Base-by-base conservation (phyloP, 768 basidiomycete genomes). In the Termitomyces titanicus region DNA sequence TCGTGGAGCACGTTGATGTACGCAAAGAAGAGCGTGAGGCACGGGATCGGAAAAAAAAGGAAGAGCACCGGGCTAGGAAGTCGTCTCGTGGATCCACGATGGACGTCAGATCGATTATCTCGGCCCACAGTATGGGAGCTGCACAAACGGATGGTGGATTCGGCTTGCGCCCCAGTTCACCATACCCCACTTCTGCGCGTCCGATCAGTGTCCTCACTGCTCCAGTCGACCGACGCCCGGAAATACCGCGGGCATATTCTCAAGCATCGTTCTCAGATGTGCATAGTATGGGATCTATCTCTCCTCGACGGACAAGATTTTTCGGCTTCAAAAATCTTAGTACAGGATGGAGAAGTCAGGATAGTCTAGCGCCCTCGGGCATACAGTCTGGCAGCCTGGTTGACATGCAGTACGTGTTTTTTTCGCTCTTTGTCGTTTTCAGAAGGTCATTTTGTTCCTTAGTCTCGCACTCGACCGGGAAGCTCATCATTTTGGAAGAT, bases 1-100 rank as follows among this genome's bases (percentile, higher is more conserved):
- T 93, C 50, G 86, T 94, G 8, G 93, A 95, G 63, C 88, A 90
- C 57, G 88, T 94, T 35, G 83, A 94, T 68, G 82, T 94, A 18
- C 82, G 85, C 31, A 85, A 78, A 59, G 90, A 92, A 68, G 91
- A 91, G 68, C 81, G 74, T 55, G 89, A 90, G 60, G 88, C 84
- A 35, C 80, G 81, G 42, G 86, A 89, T 42, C 83, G 88, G 25
- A 76, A 78, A 55, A 82, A 81, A 56, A 85, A 77, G 62, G 86
- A 90, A 58, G 91, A 88, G 61, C 82, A 74, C 63, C 82, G 86
- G 42, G 84, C 84, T 0, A 79, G 91, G 61, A 92, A 92, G 69
- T 79, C 81, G 1, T 91, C 90, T 34, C 79, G 84, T 50, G 79
- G 85, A 54, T 90, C 88, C 10, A 80, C 70, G 29, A 80, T 82